Evolutionary conservation across 495 filamentous ascomycete genomes (phyloP).

Genomic region (Aspergillus baeticus): DNA sequence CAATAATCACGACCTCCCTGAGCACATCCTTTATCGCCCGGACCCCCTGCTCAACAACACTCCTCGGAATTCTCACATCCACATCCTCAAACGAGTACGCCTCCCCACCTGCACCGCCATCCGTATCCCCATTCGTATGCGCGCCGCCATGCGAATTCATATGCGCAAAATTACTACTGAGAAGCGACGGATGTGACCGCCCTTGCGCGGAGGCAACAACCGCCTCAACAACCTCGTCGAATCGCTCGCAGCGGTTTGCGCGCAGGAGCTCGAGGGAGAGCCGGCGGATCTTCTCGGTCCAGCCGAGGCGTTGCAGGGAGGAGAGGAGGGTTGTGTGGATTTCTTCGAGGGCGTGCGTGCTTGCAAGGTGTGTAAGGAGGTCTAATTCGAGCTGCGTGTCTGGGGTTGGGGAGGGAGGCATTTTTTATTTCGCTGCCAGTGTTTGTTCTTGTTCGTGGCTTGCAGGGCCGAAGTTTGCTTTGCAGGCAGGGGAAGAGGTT

Average conservation of each 20-base stretch:
- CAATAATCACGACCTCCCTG: slow-evolving; percentile 47
- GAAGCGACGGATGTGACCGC: slow-evolving; percentile 30
- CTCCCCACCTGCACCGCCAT: slow-evolving; percentile 8
- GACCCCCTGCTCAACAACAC: slow-evolving; percentile 46
- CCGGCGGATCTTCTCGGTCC: slow-evolving; percentile 43
- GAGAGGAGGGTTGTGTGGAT: slow-evolving; percentile 42
- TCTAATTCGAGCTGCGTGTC: slow-evolving; percentile 45
- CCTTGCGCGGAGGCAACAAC: slow-evolving; percentile 45
- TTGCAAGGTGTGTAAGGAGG: slow-evolving; percentile 42
- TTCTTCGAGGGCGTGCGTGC: slow-evolving; percentile 43
- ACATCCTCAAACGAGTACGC: slow-evolving; percentile 33
- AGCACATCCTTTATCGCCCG: slow-evolving; percentile 47
- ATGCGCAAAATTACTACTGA: slow-evolving; percentile 10
- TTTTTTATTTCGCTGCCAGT: background rate
- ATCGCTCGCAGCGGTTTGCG: slow-evolving; percentile 46
- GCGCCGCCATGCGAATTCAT: slow-evolving; percentile 15
- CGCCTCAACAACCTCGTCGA: slow-evolving; percentile 46
- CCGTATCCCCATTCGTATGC: slow-evolving; percentile 22
- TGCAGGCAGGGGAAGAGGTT: no score
- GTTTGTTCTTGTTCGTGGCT: background rate
- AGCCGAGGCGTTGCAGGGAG: slow-evolving; percentile 41
- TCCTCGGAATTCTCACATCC: slow-evolving; percentile 41
- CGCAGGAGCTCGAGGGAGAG: slow-evolving; percentile 45
- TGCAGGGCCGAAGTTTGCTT: no score
- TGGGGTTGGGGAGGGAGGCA: slow-evolving; percentile 17